Conservation (phyloP, 1,139 yeast genomes). For the Taphrina deformans region DNA sequence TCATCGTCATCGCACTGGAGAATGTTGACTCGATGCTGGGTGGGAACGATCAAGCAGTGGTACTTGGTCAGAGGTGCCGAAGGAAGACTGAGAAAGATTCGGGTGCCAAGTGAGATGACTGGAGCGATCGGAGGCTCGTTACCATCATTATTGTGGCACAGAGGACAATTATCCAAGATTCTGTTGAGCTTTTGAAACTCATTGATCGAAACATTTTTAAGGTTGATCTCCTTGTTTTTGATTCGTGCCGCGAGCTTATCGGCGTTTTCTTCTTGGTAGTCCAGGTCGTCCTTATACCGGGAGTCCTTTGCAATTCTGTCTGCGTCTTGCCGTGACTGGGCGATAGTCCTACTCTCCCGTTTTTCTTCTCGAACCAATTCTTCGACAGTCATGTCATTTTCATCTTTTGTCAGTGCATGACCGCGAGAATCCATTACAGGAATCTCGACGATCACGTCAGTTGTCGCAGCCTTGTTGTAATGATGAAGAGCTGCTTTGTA, state of each 20-base stretch:
- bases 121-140: conserved; percentile 41
- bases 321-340: conserved; percentile 43
- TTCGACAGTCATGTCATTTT: conserved; percentile 45
- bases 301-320: conserved; percentile 48
- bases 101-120: conserved; percentile 44
- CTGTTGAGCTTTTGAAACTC: conserved; percentile 42
- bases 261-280: conserved; percentile 51
- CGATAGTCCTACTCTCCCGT: conserved; percentile 41
- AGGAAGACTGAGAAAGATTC: conserved; percentile 44
- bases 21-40: conserved; percentile 49
- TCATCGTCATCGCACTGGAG: conserved; percentile 51
- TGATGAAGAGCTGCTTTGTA: conserved; percentile 41
- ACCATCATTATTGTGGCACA: conserved; percentile 47
- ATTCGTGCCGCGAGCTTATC: conserved; percentile 45
- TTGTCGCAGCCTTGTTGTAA: neutral
- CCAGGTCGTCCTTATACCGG: conserved; percentile 46
- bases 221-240: conserved; percentile 41
- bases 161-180: conserved; percentile 47
- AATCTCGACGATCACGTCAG: conserved; percentile 35
- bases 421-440: conserved; percentile 38
- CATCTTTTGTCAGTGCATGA: conserved; percentile 36
- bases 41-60: conserved; percentile 50
- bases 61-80: conserved; percentile 48
- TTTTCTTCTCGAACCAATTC: conserved; percentile 50
- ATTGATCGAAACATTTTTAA: conserved; percentile 44